phyloP scores from a whole-genome alignment of 805 yeast species.

The Wickerhamomyces canadensis region DNA sequence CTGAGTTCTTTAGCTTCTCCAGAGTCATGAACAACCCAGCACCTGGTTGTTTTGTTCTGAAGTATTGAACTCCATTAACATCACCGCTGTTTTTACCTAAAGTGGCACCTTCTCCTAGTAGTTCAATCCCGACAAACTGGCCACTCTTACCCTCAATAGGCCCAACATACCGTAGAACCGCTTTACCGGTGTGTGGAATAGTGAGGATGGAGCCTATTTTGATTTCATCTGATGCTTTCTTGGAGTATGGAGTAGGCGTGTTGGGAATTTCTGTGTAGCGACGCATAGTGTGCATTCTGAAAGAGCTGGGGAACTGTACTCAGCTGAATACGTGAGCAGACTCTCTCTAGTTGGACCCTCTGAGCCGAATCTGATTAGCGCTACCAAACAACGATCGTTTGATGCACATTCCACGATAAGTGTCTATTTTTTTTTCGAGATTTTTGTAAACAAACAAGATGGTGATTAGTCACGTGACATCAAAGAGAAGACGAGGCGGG shows the following conservation, averaged over 20 bases:
- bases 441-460: too few relatives aligned
- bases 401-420: too few relatives aligned
- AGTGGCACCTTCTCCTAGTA: conserved; percentile 55
- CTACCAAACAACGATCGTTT: too few relatives aligned
- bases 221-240: conserved; percentile 4
- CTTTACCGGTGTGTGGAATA: conserved; percentile 69
- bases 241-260: conserved; percentile 15
- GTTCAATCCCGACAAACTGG: conserved; percentile 80
- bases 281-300: too few relatives aligned
- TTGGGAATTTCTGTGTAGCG: conserved; percentile 21
- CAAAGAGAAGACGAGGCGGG: too few relatives aligned
- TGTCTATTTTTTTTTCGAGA: too few relatives aligned
- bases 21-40: conserved; percentile 74
- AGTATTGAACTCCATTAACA: conserved; percentile 66
- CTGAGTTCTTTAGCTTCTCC: conserved; percentile 29
- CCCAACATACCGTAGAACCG: conserved; percentile 67
- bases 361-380: too few relatives aligned
- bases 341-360: too few relatives aligned
- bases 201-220: conserved; percentile 18
- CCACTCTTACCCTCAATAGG: conserved; percentile 68
- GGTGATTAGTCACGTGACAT: too few relatives aligned
- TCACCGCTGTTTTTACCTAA: conserved; percentile 87
- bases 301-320: too few relatives aligned
- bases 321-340: too few relatives aligned
- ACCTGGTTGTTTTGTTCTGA: conserved; percentile 54